Conservation (phyloP, 345 rosid genomes). For the Limnanthes douglasii region DNA sequence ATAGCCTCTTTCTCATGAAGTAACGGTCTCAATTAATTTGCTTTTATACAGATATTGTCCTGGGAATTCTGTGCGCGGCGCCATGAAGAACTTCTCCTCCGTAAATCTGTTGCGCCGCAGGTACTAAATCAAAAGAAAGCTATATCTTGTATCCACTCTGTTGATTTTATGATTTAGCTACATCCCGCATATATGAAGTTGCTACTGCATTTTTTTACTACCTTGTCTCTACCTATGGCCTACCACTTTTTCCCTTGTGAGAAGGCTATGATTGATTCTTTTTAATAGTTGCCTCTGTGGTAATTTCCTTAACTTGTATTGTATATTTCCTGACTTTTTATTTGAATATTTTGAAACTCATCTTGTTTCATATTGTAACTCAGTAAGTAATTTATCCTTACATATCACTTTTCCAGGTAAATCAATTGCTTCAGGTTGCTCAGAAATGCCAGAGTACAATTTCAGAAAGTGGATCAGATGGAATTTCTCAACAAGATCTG, state of each 20-base stretch:
- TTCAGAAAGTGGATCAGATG: conserved; percentile 81
- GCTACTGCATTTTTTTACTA: too few species aligned
- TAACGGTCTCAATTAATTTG: neutral
- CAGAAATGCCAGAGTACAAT: conserved; percentile 93
- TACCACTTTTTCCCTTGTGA: too few species aligned
- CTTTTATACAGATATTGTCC: conserved; percentile 49
- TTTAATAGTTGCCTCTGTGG: too few species aligned
- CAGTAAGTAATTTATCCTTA: too few species aligned
- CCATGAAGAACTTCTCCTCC: conserved; percentile 94
- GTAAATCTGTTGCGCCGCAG: conserved; percentile 93
- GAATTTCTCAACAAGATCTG: conserved; percentile 76
- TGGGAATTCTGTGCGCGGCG: conserved; percentile 97
- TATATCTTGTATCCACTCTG: conserved; percentile 2
- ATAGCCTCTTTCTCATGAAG: too few species aligned
- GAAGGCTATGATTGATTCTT: too few species aligned
- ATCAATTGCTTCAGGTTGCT: conserved; percentile 85
- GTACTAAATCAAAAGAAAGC: conserved; percentile 29
- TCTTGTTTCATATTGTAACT: too few species aligned
- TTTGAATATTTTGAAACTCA: too few species aligned
- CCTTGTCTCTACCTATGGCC: too few species aligned
- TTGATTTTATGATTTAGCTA: neutral
- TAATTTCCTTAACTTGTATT: too few species aligned
- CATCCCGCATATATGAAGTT: neutral
- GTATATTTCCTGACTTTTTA: too few species aligned
- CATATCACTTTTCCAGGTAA: conserved; percentile 68